These are phyloP conservation scores for Xylariaceae sp. DNA, from an alignment of 2,329 filamentous ascomycete species.

Conservation along the genomic window DNA sequence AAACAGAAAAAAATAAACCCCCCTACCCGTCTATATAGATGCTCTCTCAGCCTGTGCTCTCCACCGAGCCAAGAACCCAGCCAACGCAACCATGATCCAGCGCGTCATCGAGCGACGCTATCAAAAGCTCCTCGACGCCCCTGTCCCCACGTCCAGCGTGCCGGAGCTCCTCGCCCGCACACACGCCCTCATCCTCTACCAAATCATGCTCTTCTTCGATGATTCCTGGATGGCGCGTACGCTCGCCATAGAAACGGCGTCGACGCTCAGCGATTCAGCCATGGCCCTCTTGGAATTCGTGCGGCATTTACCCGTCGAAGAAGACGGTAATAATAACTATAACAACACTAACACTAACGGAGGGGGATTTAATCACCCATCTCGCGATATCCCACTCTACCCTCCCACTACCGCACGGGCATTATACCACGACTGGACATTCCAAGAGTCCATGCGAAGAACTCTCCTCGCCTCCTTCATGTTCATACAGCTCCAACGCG, in stretches of 20 bases:
- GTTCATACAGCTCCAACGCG: constrained; percentile 11
- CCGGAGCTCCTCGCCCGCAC: constrained; percentile 14
- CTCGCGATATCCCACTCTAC: constrained; percentile 13
- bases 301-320: constrained; percentile 2
- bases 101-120: constrained; percentile 18
- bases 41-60: constrained; percentile 16
- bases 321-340: neutral
- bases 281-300: constrained; percentile 5
- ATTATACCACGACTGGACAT: constrained; percentile 15
- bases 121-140: constrained; percentile 7
- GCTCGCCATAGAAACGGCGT: constrained; percentile 8
- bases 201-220: constrained; percentile 20
- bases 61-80: constrained; percentile 12
- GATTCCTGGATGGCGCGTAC: constrained; percentile 9
- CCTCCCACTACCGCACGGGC: constrained; percentile 14
- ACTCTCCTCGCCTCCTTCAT: constrained; percentile 15
- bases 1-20: too few relatives aligned
- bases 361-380: neutral
- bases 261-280: constrained; percentile 9
- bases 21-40: constrained; percentile 2
- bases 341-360: too few relatives aligned
- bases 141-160: neutral
- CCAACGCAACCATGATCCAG: constrained; percentile 15
- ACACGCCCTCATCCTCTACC: constrained; percentile 19
- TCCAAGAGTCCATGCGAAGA: constrained; percentile 18